Conservation (phyloP, 139 green algal genomes). For the Chlamydomonas sphaeroides region DNA sequence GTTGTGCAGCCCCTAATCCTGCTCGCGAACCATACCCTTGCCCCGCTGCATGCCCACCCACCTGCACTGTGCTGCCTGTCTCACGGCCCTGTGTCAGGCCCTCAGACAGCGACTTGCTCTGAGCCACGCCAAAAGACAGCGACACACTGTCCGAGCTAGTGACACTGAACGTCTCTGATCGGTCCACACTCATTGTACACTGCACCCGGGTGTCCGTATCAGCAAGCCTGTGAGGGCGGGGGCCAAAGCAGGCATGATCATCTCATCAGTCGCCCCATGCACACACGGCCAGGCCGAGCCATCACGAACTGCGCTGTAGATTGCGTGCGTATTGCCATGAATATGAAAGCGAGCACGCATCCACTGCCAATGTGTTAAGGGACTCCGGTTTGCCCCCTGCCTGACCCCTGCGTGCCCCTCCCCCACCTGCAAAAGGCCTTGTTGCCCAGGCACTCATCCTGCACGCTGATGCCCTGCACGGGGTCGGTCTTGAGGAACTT, state of each 20-base stretch:
- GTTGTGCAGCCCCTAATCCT: background rate
- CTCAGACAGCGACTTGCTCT: background rate
- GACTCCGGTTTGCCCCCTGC: no score
- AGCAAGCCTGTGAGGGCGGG: background rate
- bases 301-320: no score
- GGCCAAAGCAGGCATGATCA: no score
- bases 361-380: no score
- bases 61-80: background rate
- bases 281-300: no score
- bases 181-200: constrained; percentile 1
- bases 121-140: background rate
- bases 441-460: constrained; percentile 9
- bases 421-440: constrained; percentile 5
- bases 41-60: background rate
- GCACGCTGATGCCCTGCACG: background rate
- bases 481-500: background rate
- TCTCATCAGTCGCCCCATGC: no score
- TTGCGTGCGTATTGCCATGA: no score
- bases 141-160: background rate
- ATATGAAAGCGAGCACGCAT: no score
- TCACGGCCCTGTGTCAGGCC: constrained; percentile 4
- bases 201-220: background rate
- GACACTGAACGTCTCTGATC: background rate
- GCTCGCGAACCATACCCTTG: background rate
- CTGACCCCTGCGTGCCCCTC: no score